Evolutionary conservation across 306 rosid genomes (phyloP).

Genomic region (Psophocarpus tetragonolobus): DNA sequence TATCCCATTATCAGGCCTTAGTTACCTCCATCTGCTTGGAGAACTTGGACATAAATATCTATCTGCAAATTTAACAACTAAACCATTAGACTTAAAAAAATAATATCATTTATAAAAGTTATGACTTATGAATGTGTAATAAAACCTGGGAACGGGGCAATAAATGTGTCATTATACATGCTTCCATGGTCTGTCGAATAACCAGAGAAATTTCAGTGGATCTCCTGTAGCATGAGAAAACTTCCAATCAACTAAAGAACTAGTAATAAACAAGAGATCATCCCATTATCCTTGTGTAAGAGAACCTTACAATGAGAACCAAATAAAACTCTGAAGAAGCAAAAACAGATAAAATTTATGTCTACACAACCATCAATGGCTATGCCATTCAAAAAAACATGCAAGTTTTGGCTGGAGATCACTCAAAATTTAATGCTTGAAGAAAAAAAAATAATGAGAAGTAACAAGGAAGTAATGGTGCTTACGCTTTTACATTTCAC

Average conservation of each 20-base stretch:
- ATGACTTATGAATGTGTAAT: too few relatives aligned
- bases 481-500: not conserved
- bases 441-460: not conserved
- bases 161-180: slow-evolving; percentile 75
- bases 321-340: slow-evolving; percentile 9
- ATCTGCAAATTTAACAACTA: slow-evolving; percentile 52
- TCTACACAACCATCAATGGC: not conserved
- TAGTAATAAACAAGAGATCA: slow-evolving; percentile 7
- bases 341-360: not conserved
- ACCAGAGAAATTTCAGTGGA: slow-evolving; percentile 93
- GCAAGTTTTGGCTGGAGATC: not conserved
- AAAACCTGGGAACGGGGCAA: slow-evolving; percentile 89
- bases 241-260: slow-evolving; percentile 24
- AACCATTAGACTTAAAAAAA: not conserved
- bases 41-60: slow-evolving; percentile 89
- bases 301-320: slow-evolving; percentile 15
- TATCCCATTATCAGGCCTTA: slow-evolving; percentile 16
- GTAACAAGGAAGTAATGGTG: not conserved
- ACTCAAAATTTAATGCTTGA: not conserved
- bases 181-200: slow-evolving; percentile 92
- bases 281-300: slow-evolving; percentile 2
- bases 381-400: not conserved
- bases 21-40: slow-evolving; percentile 78
- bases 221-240: slow-evolving; percentile 58
- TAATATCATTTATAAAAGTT: too few relatives aligned